A percentile compares a stretch with the other conserved stretches of the same genome.
Evolutionary conservation across 2,329 filamentous ascomycete genomes (phyloP).

Genomic region (Metarhizium sp.): DNA sequence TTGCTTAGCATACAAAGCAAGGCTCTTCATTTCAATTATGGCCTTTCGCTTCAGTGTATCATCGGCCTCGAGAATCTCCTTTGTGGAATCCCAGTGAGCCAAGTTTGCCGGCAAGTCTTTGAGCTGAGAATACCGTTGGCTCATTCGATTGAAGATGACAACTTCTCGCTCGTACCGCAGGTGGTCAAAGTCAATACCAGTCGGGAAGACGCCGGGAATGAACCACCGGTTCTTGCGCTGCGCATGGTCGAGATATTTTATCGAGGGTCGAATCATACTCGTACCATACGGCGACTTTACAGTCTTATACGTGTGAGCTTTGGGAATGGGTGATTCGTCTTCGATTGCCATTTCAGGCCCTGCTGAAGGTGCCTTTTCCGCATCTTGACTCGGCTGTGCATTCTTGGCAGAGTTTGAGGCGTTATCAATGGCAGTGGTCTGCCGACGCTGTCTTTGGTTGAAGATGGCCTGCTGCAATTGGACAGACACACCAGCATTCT

Average conservation of each 20-base stretch:
- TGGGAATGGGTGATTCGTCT: conserved; percentile 23
- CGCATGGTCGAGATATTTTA: conserved; percentile 74
- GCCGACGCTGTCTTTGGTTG: conserved; percentile 58
- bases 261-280: conserved; percentile 42
- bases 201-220: conserved; percentile 80
- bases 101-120: conserved; percentile 78
- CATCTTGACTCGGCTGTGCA: conserved; percentile 20
- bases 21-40: conserved; percentile 89
- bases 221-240: conserved; percentile 67
- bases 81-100: conserved; percentile 74
- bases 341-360: conserved; percentile 25
- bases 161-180: conserved; percentile 79
- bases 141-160: conserved; percentile 83
- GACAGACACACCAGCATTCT: conserved; percentile 72
- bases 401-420: conserved; percentile 27
- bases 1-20: conserved; percentile 83
- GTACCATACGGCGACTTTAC: conserved; percentile 64
- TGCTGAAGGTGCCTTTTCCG: conserved; percentile 25
- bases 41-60: conserved; percentile 80
- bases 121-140: conserved; percentile 73
- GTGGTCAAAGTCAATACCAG: conserved; percentile 80
- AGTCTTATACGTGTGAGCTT: conserved; percentile 54
- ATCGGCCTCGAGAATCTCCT: conserved; percentile 58
- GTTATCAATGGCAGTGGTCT: conserved; percentile 40
- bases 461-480: conserved; percentile 78